A percentile compares a stretch with the other conserved stretches of the same genome.
These are phyloP conservation scores for Vitis hybrid DNA, from an alignment of 177 flowering plant species.

Conservation along the genomic window DNA sequence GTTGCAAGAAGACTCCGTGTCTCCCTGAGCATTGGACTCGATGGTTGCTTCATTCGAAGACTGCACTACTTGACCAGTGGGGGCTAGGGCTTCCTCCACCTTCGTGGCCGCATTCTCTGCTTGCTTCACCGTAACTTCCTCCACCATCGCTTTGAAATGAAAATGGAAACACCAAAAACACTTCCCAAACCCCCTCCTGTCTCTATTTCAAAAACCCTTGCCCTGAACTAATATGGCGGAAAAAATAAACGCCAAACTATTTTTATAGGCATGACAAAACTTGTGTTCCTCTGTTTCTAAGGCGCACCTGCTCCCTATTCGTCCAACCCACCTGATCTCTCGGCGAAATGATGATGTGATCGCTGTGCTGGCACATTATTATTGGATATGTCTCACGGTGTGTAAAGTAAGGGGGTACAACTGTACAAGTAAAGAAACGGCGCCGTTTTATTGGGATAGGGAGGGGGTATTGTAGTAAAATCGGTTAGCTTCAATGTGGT, in stretches of 20 bases:
- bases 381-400: too few species aligned
- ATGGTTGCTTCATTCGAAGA: conserved; percentile 35
- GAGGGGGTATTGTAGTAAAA: too few species aligned
- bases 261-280: too few species aligned
- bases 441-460: too few species aligned
- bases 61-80: conserved; percentile 9
- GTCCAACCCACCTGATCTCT: background rate
- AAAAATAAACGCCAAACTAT: background rate
- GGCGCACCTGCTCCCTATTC: background rate
- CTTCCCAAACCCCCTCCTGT: background rate
- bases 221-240: conserved; percentile 12
- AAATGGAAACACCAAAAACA: background rate
- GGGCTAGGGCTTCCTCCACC: conserved; percentile 5
- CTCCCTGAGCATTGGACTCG: conserved; percentile 29
- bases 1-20: conserved; percentile 45
- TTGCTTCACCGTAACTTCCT: conserved; percentile 20
- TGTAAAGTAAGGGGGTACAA: too few species aligned
- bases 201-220: conserved; percentile 6
- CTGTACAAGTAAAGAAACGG: too few species aligned
- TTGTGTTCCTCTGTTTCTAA: background rate
- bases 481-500: too few species aligned
- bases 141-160: conserved; percentile 23
- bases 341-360: background rate
- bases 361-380: too few species aligned
- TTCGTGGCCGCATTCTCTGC: background rate